Evolutionary conservation across 1,284 basidiomycete genomes (phyloP), one percentile per base, ranked within the genome.

Genomic region (Uromyces viciae-fabae): DNA sequence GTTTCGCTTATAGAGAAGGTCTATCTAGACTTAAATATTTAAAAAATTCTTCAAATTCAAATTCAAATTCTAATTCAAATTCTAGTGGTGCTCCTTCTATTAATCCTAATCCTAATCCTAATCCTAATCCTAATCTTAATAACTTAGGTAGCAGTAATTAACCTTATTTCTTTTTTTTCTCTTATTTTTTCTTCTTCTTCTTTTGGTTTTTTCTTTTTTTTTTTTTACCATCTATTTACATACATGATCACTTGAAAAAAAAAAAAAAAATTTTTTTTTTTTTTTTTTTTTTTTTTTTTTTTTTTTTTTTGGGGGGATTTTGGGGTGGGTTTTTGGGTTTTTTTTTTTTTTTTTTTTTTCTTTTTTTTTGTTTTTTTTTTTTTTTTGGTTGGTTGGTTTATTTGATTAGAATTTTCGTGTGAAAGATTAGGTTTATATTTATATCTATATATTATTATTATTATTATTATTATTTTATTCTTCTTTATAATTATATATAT

Each of bases 1-100:
- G 75, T 25, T 15, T 28, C 3, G 28, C 28, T 1, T 19, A 19
- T 17, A 28, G 64, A 19, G 75, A 68, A 40, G 75, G 75, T 15
- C 64, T 68, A 28, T 78, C 75, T 1, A 28, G 75, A 11, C 52
- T 78, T 7, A 28, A 64, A 66, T 78, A 69, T 42, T n/a, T 69
- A n/a, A 78, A 78, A 52, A 66, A 38, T n/a, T 40, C 58, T 14
- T 38, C 60, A 1, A 64, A 38, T 38, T 33, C 52, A 25, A 54
- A 54, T 19, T 4, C 52, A 14, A 8, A 38, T 31, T 3, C 31
- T 38, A 1, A 19, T 38, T 38, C 60, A 64, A 38, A 31, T 64
- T 22, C 8, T 31, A 31, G 33, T 64, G 33, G 60, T 19, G 15
- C n/a, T n/a, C 31, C 33, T 64, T 22, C 60, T 38, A 15, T 31